Conservation (phyloP, 371 early-diverging fungal species). For the Catenaria anguillulae region DNA sequence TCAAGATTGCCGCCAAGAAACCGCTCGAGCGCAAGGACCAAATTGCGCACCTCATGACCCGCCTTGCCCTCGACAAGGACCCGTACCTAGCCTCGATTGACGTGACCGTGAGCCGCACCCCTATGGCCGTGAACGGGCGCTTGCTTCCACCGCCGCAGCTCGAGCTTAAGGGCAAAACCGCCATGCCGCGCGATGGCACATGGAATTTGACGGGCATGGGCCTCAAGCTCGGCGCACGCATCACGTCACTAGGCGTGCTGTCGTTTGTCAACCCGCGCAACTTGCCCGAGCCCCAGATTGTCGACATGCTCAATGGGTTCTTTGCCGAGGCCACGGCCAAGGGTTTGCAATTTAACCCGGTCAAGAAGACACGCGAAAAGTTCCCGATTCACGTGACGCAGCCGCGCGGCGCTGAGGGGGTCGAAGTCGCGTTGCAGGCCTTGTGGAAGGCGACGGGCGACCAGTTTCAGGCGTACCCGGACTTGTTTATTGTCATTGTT, state of each 20-base stretch:
- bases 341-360: not conserved
- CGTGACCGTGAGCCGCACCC: not conserved
- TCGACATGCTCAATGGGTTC: not conserved
- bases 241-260: conserved; percentile 1
- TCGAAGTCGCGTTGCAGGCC: not conserved
- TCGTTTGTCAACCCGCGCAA: not conserved
- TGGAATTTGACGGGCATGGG: conserved; percentile 12
- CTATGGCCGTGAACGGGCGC: conserved; percentile 7
- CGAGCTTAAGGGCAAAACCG: not conserved
- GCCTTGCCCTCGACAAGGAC: conserved; percentile 34
- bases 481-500: not conserved
- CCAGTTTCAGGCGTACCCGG: not conserved
- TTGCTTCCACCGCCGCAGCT: conserved; percentile 6
- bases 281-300: not conserved
- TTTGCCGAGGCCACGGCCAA: not conserved
- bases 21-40: not conserved
- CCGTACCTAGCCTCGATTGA: conserved; percentile 45
- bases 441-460: not conserved
- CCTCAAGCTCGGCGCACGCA: not conserved
- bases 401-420: not conserved
- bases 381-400: not conserved
- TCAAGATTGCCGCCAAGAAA: not conserved
- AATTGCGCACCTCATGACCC: not conserved
- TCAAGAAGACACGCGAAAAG: not conserved
- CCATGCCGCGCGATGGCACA: not conserved